Conservation (phyloP, 73 alveolate species). For the Tetrahymena thermophila region DNA sequence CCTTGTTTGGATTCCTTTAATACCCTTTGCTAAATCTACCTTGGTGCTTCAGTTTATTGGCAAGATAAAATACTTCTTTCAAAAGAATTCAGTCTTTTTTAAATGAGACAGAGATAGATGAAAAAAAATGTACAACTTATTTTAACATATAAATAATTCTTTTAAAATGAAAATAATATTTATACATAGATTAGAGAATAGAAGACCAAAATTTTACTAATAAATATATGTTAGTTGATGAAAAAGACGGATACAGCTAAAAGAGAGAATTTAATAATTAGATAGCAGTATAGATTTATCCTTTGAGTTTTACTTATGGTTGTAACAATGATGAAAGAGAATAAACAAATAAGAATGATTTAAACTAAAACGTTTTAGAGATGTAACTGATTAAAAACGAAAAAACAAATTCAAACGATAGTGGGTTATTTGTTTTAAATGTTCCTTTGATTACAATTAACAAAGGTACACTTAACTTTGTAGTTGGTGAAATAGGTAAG, state of each 20-base stretch:
- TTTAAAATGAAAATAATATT: background rate
- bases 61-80: constrained; percentile 10
- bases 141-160: background rate
- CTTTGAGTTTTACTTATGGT: background rate
- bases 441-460: background rate
- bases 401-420: background rate
- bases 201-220: background rate
- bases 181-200: background rate
- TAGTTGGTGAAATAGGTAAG: background rate
- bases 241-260: background rate
- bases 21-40: constrained; percentile 26
- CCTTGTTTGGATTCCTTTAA: constrained; percentile 28
- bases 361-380: background rate
- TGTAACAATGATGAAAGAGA: background rate
- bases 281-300: background rate
- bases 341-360: too few species aligned
- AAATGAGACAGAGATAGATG: constrained; percentile 15
- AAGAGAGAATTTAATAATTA: too few species aligned
- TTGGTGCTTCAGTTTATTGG: constrained; percentile 6
- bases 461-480: background rate
- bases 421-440: background rate
- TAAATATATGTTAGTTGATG: background rate
- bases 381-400: background rate
- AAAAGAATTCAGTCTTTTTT: constrained; percentile 6
- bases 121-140: background rate